Percentiles rank a stretch among this genome's conserved stretches.
Conservation (phyloP, 164 flowering plant genomes). For the Berberis thunbergii region DNA sequence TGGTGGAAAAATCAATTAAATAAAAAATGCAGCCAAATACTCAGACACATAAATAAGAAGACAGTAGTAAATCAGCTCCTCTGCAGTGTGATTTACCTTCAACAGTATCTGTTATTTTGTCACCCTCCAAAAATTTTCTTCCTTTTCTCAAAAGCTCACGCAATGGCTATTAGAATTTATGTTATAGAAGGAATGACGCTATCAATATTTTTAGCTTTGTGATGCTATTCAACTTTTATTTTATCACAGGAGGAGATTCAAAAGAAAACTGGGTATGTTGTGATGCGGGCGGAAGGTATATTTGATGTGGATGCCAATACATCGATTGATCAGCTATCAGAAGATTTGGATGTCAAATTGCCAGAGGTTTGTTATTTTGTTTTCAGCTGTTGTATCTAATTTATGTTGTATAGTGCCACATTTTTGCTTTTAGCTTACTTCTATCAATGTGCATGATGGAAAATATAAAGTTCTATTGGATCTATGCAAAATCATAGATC, state of each 20-base stretch:
- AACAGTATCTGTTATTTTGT: not conserved
- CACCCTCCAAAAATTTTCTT: not conserved
- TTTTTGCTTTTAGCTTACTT: not conserved
- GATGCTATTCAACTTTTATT: not conserved
- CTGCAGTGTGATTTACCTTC: not conserved
- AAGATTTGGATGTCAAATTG: conserved; percentile 80
- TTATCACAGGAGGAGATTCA: conserved; percentile 85
- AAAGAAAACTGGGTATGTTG: conserved; percentile 91
- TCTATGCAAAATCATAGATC: too few species aligned
- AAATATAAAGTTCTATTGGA: too few species aligned
- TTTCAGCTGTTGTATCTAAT: not conserved
- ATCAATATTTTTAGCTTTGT: too few species aligned
- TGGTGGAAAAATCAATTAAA: too few species aligned
- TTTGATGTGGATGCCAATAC: conserved; percentile 99
- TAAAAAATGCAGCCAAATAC: too few species aligned
- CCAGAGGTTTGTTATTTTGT: conserved; percentile 58
- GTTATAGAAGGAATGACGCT: too few species aligned
- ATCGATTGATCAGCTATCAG: conserved; percentile 93
- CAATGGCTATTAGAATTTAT: too few species aligned
- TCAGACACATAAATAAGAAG: too few species aligned
- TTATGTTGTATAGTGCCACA: not conserved
- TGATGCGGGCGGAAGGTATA: conserved; percentile 90
- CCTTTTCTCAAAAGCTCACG: not conserved
- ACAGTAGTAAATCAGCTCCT: too few species aligned
- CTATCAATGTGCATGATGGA: not conserved